Conservation (phyloP, 1,139 yeast species). For the Diutina scorzettiae region DNA sequence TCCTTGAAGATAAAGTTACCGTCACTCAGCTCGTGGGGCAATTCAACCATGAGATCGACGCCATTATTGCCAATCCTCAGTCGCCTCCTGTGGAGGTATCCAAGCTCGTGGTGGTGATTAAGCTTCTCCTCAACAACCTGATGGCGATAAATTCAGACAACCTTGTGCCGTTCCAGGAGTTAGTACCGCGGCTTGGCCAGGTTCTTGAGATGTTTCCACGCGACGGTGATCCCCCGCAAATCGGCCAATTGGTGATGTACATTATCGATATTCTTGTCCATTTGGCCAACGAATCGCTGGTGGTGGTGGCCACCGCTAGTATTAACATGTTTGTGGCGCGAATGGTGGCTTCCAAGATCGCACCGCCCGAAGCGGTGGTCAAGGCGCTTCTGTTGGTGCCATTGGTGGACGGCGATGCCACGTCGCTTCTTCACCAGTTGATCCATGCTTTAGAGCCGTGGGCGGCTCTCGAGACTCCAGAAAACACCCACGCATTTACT, state of each 20-base stretch:
- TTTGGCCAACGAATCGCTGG: not conserved
- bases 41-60: not conserved
- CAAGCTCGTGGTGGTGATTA: not conserved
- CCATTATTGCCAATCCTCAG: not conserved
- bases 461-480: not conserved
- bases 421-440: not conserved
- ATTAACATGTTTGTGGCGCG: not conserved
- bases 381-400: not conserved
- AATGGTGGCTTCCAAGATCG: not conserved
- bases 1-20: not conserved
- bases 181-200: not conserved
- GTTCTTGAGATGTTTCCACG: not conserved
- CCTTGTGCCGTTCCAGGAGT: not conserved
- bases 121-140: not conserved
- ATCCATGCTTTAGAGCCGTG: not conserved
- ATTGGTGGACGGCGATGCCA: not conserved
- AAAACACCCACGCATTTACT: not conserved
- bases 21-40: not conserved
- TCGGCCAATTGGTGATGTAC: not conserved
- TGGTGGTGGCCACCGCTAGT: not conserved
- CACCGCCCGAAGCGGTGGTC: not conserved
- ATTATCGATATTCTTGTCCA: not conserved
- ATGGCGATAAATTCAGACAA: not conserved
- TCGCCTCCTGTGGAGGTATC: not conserved
- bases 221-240: not conserved